Percentiles rank a stretch among this genome's conserved stretches.
Evolutionary conservation across 371 early-diverging fungal genomes (phyloP).

Genomic region (Dinochytrium kinnereticum): DNA sequence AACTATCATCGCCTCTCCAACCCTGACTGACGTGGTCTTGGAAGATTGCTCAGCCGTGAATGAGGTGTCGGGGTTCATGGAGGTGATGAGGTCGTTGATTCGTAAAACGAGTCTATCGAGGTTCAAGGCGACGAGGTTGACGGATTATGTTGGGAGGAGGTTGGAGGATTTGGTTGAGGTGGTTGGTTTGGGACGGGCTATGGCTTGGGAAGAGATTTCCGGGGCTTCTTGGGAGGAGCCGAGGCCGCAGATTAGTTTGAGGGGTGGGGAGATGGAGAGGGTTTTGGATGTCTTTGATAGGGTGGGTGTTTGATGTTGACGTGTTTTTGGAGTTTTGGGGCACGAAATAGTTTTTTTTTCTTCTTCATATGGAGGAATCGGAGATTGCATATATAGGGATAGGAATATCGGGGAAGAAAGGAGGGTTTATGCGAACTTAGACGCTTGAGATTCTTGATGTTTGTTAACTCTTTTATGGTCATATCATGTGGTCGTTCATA

Average conservation of each 20-base stretch:
- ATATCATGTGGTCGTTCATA: too few relatives aligned
- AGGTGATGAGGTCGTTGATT: background rate
- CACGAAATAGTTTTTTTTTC: too few relatives aligned
- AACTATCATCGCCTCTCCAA: background rate
- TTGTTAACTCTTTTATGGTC: too few relatives aligned
- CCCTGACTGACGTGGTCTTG: background rate
- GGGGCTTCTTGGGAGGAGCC: background rate
- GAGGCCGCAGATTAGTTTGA: background rate
- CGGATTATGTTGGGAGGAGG: background rate
- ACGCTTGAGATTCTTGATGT: too few relatives aligned
- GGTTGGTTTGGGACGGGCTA: background rate
- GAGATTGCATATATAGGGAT: too few relatives aligned
- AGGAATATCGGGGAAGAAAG: too few relatives aligned
- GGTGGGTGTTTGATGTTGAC: too few relatives aligned
- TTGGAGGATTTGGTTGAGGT: background rate
- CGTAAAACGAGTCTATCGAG: background rate
- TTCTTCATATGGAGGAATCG: too few relatives aligned
- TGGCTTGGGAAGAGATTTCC: background rate
- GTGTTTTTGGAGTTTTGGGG: too few relatives aligned
- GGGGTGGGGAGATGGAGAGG: background rate
- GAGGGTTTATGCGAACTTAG: too few relatives aligned
- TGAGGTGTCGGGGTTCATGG: background rate
- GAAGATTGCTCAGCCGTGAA: background rate
- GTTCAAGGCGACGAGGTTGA: background rate
- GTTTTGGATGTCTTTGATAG: background rate